These are phyloP conservation scores for Clonostachys sp. DNA, from an alignment of 2,329 filamentous ascomycete genomes.

Conservation along the genomic window DNA sequence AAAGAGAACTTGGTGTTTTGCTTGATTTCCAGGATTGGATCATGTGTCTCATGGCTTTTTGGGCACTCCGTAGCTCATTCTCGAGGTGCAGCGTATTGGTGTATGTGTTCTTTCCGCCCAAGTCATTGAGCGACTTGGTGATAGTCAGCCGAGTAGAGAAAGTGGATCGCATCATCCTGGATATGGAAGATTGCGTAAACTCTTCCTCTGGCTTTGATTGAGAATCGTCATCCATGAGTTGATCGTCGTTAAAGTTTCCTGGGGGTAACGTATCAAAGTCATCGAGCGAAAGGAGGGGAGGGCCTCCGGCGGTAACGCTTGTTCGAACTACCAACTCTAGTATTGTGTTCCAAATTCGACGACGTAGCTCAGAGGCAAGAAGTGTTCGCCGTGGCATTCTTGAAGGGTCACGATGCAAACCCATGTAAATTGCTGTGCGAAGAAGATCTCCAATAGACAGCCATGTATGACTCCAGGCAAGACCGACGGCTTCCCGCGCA, in stretches of 20 bases:
- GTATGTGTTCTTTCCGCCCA: slow-evolving; percentile 29
- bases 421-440: slow-evolving; percentile 53
- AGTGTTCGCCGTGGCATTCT: slow-evolving; percentile 38
- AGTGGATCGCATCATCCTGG: slow-evolving; percentile 33
- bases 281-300: slow-evolving; percentile 36
- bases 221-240: slow-evolving; percentile 32
- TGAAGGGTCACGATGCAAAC: slow-evolving; percentile 51
- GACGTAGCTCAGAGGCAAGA: slow-evolving; percentile 46
- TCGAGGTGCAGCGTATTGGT: slow-evolving; percentile 38
- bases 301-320: slow-evolving; percentile 44
- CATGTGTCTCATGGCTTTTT: slow-evolving; percentile 29
- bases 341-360: slow-evolving; percentile 52
- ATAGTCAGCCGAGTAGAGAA: slow-evolving; percentile 37
- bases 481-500: slow-evolving; percentile 39
- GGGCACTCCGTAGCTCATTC: slow-evolving; percentile 30
- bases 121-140: slow-evolving; percentile 34
- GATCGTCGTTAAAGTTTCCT: slow-evolving; percentile 45
- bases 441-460: slow-evolving; percentile 42
- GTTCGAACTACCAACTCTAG: slow-evolving; percentile 48
- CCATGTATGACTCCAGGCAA: slow-evolving; percentile 48
- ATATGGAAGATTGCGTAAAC: slow-evolving; percentile 33
- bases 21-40: slow-evolving; percentile 15
- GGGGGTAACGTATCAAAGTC: slow-evolving; percentile 48
- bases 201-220: slow-evolving; percentile 21
- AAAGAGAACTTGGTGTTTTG: slow-evolving; percentile 9